Conservation (phyloP, 495 filamentous ascomycete genomes). For the Aspergillus cristatus region DNA sequence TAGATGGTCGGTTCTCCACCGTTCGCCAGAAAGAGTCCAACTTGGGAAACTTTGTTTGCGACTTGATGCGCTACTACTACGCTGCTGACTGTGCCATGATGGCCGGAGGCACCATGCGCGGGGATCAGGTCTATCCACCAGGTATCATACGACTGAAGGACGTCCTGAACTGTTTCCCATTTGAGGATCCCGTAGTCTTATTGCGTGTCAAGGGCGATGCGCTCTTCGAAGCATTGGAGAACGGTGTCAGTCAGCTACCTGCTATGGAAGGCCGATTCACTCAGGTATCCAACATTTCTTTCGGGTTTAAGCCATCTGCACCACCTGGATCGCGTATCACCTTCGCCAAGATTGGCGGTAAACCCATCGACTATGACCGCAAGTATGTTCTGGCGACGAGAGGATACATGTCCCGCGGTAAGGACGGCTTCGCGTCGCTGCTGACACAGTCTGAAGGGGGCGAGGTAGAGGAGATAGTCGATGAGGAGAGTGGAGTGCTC, state of each 20-base stretch:
- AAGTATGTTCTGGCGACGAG: constrained; percentile 65
- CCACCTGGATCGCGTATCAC: constrained; percentile 53
- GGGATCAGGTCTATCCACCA: constrained; percentile 79
- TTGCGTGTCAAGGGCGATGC: constrained; percentile 56
- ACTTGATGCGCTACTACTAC: constrained; percentile 81
- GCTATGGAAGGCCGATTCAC: constrained; percentile 67
- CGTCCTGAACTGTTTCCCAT: constrained; percentile 74
- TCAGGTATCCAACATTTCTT: constrained; percentile 74
- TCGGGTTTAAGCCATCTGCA: constrained; percentile 53
- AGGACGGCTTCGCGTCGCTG: constrained; percentile 73
- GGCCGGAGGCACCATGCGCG: constrained; percentile 81
- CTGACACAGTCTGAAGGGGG: constrained; percentile 62
- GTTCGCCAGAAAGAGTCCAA: constrained; percentile 71
- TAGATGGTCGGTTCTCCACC: constrained; percentile 80
- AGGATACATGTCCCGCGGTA: constrained; percentile 79
- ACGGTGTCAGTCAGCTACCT: constrained; percentile 67
- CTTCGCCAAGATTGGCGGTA: constrained; percentile 48
- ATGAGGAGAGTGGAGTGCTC: constrained; percentile 76
- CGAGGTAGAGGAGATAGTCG: constrained; percentile 62
- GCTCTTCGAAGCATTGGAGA: constrained; percentile 70
- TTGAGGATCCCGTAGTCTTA: constrained; percentile 83
- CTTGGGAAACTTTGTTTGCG: constrained; percentile 80
- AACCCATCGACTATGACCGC: constrained; percentile 48
- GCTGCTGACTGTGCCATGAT: constrained; percentile 71
- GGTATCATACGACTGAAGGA: constrained; percentile 70